Base-by-base conservation (phyloP, 129 eudicot species). In the Flaveria sonorensis region DNA sequence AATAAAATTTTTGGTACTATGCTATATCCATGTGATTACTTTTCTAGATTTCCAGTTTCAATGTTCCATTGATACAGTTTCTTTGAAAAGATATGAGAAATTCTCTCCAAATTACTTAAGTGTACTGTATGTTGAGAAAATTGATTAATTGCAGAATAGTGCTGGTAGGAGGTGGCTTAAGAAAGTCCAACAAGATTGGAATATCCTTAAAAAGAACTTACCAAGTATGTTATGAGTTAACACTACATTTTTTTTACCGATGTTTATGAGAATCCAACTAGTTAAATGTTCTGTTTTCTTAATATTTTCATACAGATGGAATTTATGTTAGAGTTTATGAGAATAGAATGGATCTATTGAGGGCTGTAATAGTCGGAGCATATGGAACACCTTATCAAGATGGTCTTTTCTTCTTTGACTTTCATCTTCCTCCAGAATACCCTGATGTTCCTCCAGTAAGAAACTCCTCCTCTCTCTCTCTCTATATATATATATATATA, bases 371-470 rank as follows among this genome's bases (percentile, higher is more conserved):
- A 30, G 94, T 92, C 36, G 99, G 99, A 77, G 97, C 99, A 45
- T 95, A 95, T 86, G 99, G 99, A 75, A 95, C 99, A 10, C 97
- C 99, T 45, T 95, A 95, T 82, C 99, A 95, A 82, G 93, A 95
- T 81, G 99, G 99, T 48, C 89, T 95, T 65, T 95, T 91, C 83
- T 95, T 91, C 88, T 95, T 95, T 81, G 99, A 95, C 85, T 95
- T 95, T 73, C 97, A 89, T 78, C 97, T 95, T 74, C 97, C 99
- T 59, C 96, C 94, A 2, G 97, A 92, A 71, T 91, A 95, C 79
- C 97, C 99, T 32, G 96, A 88, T 85, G 97, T 89, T 72, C 99
- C 99, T 56, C 97, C 95, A 55, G 99, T 95, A 86, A 75, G 94
- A 18, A 55, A 75, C 18, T 32, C 60, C 47, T 3, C 14, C 65